phyloP scores from a whole-genome alignment of 352 stramenopile species.

The Pythium pectinolyticum region DNA sequence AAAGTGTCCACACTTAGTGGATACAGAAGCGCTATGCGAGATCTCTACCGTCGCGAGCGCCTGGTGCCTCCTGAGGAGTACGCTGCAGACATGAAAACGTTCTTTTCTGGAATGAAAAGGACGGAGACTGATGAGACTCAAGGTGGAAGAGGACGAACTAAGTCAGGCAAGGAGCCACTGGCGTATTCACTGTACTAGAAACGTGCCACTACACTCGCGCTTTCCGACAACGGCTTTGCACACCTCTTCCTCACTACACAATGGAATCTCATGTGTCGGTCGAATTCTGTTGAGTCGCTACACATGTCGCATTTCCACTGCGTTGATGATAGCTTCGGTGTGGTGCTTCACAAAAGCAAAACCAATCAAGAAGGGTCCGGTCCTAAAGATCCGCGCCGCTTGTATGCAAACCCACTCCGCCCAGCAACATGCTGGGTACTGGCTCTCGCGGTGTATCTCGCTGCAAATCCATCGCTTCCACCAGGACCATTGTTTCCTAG shows the following conservation, averaged over 20 bases:
- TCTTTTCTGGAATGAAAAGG: neutral
- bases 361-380: slow-evolving; percentile 25
- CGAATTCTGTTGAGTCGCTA: slow-evolving; percentile 25
- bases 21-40: neutral
- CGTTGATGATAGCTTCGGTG: slow-evolving; percentile 20
- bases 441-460: slow-evolving; percentile 15
- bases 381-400: slow-evolving; percentile 14
- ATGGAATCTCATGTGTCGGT: slow-evolving; percentile 37
- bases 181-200: slow-evolving; percentile 7
- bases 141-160: neutral
- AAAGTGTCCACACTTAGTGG: neutral
- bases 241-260: slow-evolving; percentile 29
- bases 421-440: slow-evolving; percentile 13
- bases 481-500: slow-evolving; percentile 5
- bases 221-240: slow-evolving; percentile 14
- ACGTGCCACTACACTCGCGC: neutral
- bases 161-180: slow-evolving; percentile 6
- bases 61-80: neutral
- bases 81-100: neutral
- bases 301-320: slow-evolving; percentile 12
- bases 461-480: neutral
- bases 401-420: slow-evolving; percentile 18
- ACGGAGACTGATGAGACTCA: neutral
- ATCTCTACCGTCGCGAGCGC: neutral
- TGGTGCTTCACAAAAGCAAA: slow-evolving; percentile 29